Conservation (phyloP, 768 basidiomycete genomes). For the Mycena olivaceomarginata region DNA sequence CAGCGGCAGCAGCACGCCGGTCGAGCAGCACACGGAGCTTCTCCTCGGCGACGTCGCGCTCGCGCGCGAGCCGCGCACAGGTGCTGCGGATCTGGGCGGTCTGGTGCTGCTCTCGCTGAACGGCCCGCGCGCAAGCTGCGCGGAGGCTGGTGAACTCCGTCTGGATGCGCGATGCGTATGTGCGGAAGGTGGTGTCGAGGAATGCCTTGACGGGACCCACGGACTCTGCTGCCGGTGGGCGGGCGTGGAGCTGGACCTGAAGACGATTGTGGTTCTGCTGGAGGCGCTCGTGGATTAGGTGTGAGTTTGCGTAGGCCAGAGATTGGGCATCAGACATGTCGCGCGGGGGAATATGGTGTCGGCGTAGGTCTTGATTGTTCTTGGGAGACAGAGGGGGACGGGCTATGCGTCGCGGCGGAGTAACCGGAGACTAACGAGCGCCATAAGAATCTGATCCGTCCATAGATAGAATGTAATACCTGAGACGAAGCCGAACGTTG, state of each 20-base stretch:
- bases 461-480: conserved; percentile 1
- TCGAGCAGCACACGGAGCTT: conserved; percentile 51
- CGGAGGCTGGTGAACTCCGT: conserved; percentile 56
- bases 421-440: conserved; percentile 27
- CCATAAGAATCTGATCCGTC: neutral
- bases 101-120: conserved; percentile 56
- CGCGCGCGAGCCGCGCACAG: conserved; percentile 54
- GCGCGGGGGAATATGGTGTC: conserved; percentile 19
- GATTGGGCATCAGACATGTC: conserved; percentile 10
- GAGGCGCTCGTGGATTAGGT: conserved; percentile 39
- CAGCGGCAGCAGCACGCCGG: conserved; percentile 39
- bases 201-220: conserved; percentile 37
- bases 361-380: conserved; percentile 19
- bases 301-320: conserved; percentile 38
- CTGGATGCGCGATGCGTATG: conserved; percentile 53
- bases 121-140: conserved; percentile 51
- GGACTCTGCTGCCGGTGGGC: conserved; percentile 1
- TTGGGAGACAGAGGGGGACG: conserved; percentile 32
- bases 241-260: conserved; percentile 40
- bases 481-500: conserved; percentile 32
- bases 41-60: conserved; percentile 59
- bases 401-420: conserved; percentile 25
- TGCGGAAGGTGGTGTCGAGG: conserved; percentile 55
- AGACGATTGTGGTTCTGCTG: conserved; percentile 40
- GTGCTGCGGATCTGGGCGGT: conserved; percentile 53